Percentiles rank a stretch among this genome's conserved stretches.
Conservation (phyloP, 75 land plant genomes). For the Sequoia sempervirens region DNA sequence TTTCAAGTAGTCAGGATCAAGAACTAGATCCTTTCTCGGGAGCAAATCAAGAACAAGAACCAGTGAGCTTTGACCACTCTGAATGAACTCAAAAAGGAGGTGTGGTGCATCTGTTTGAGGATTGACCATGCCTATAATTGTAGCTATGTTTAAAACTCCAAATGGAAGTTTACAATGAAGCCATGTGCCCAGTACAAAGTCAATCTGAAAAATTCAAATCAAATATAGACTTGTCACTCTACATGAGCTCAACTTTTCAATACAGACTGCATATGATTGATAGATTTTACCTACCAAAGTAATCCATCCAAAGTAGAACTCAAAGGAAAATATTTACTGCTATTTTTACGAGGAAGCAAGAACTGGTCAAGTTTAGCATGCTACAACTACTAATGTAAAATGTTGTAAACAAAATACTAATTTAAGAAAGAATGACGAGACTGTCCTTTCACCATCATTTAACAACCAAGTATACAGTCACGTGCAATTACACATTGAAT, state of each 20-base stretch:
- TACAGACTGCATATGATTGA: background rate
- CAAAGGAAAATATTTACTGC: background rate
- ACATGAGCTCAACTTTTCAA: background rate
- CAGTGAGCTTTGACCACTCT: conserved; percentile 44
- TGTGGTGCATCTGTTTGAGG: conserved; percentile 68
- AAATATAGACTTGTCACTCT: conserved; percentile 5
- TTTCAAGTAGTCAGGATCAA: conserved; percentile 56
- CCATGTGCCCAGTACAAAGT: conserved; percentile 69
- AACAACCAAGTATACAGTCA: background rate
- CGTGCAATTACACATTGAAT: background rate
- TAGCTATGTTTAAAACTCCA: conserved; percentile 64
- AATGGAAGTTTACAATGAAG: conserved; percentile 62
- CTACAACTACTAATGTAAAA: background rate
- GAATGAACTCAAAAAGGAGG: conserved; percentile 65
- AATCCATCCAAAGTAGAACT: background rate
- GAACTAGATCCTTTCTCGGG: conserved; percentile 76
- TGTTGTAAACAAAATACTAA: background rate
- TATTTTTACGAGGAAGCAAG: background rate
- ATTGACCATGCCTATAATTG: conserved; percentile 42
- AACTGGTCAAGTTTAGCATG: background rate
- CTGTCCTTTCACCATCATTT: background rate
- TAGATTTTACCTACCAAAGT: background rate
- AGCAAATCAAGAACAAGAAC: conserved; percentile 60
- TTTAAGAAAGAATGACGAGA: background rate
- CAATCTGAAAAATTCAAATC: conserved; percentile 36